phyloP scores from a whole-genome alignment of 257 asterid genomes.

The Nicotiana sylvestris region DNA sequence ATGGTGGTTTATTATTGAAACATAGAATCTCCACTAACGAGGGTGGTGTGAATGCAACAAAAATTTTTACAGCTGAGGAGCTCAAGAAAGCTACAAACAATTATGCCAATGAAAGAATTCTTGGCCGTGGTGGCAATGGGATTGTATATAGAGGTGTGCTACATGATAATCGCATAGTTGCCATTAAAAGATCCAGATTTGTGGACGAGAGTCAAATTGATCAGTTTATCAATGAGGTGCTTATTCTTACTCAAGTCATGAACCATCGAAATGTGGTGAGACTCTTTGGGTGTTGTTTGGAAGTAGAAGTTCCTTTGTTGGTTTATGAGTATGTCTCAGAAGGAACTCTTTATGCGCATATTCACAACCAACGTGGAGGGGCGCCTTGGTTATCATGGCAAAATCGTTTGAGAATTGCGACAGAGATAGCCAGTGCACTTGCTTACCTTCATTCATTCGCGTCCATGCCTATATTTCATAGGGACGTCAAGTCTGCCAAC shows the following conservation, averaged over 20 bases:
- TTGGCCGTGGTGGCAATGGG: constrained; percentile 6
- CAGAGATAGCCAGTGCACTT: background rate
- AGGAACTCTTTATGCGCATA: constrained; percentile 4
- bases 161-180: background rate
- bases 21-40: constrained; percentile 18
- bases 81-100: constrained; percentile 31
- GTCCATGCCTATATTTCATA: background rate
- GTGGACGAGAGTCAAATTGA: background rate
- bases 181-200: background rate
- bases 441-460: constrained; percentile 1
- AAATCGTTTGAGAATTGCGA: background rate
- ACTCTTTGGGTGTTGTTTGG: background rate
- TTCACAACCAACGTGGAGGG: background rate
- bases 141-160: background rate
- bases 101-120: background rate
- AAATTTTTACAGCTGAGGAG: constrained; percentile 23
- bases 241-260: background rate
- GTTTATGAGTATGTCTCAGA: background rate
- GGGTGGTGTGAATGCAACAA: constrained; percentile 16
- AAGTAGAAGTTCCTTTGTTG: constrained; percentile 1
- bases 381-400: background rate
- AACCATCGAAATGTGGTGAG: background rate
- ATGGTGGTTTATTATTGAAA: no score
- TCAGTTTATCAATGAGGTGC: background rate
- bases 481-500: background rate